Base-by-base conservation (phyloP, 768 basidiomycete genomes). In the Tremella yokohamensis region DNA sequence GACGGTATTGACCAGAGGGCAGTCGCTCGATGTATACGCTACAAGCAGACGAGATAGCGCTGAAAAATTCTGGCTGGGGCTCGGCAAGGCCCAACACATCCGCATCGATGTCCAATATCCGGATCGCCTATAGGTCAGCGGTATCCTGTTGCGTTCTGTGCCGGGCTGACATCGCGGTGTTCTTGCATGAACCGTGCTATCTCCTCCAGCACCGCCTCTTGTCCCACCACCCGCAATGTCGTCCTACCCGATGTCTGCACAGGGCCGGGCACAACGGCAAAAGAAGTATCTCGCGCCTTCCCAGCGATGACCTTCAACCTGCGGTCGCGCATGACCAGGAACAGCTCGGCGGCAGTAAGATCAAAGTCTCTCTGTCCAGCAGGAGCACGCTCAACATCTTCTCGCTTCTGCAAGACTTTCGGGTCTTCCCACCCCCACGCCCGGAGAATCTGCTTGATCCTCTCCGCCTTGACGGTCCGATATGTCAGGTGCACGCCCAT, bases 371-470 rank as follows among this genome's bases (percentile, higher is more conserved):
- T 48, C 19, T 29, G 15, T 12, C 54, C 13, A 57, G 40, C 22
- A 34, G n/a, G 18, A 9, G n/a, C 39, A 50, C 29, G 16, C 37
- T 54, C 16, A 22, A 16, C 18, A 13, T 49, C 34, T 24, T 13
- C 39, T 54, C 29, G 11, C 16, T 48, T 16, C 16, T 60, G 52
- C 50, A 19, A 37, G 45, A 52, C 16, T 15, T 50, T 16, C 7
- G 58, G 56, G 4, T 49, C 18, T 18, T 39, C 52, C 63, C 63
- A 64, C 24, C 56, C 63, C 59, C 59, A 64, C 11, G 42, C 18
- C 16, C 16, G 19, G 45, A 64, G 34, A n/a, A 64, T 57, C 40
- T 45, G 18, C n/a, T n/a, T 22, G 9, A 64, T 42, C 15, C 55
- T 11, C 18, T 22, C 26, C 39, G 8, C 45, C 53, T 61, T 64